These are phyloP conservation scores for Jaltomata sinuosa DNA, from an alignment of 257 asterid species.

Conservation along the genomic window DNA sequence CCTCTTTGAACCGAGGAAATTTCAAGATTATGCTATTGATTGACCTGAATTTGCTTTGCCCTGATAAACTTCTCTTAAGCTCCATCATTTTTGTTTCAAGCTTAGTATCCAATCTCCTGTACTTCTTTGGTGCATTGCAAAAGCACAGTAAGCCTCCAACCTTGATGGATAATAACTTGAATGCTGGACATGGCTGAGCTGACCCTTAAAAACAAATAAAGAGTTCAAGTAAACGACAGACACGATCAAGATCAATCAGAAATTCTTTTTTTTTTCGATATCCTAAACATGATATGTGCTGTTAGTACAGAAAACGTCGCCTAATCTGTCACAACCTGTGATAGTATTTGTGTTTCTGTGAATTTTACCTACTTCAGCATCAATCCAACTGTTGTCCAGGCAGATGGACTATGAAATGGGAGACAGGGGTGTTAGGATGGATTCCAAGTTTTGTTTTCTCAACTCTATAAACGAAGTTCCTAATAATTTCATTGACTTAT, in stretches of 20 bases:
- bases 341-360: not conserved
- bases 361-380: not conserved
- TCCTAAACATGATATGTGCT: not conserved
- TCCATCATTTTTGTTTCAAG: slow-evolving; percentile 33
- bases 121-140: slow-evolving; percentile 16
- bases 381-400: no score
- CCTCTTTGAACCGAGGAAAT: slow-evolving; percentile 40
- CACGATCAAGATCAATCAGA: not conserved
- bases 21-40: slow-evolving; percentile 35
- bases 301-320: not conserved
- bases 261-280: not conserved
- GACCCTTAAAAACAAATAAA: slow-evolving; percentile 3
- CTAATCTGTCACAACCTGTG: not conserved
- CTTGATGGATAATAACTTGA: slow-evolving; percentile 17
- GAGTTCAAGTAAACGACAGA: not conserved
- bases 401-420: no score
- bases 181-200: slow-evolving; percentile 6
- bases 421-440: no score
- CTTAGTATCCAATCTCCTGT: slow-evolving; percentile 25
- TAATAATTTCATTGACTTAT: no score
- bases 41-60: slow-evolving; percentile 25
- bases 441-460: no score
- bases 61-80: slow-evolving; percentile 17
- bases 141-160: slow-evolving; percentile 20
- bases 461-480: no score